Conservation (phyloP, 2,329 filamentous ascomycete species). For the Diaporthe sp. region DNA sequence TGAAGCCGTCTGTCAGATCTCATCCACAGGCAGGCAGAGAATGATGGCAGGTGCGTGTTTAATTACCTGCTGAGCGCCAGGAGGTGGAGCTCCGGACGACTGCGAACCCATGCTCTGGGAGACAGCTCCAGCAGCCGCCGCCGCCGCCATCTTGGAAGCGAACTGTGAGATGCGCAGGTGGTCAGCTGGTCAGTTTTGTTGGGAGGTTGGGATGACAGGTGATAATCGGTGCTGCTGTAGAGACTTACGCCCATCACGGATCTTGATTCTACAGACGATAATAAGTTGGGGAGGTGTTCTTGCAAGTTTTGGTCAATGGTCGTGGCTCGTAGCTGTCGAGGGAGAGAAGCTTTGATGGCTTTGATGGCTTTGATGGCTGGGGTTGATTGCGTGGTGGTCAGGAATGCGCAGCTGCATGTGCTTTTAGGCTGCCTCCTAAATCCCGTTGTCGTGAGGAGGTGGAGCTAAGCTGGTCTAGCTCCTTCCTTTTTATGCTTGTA, state of each 20-base stretch:
- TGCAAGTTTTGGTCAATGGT: not conserved
- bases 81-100: not conserved
- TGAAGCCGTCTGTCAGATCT: not conserved
- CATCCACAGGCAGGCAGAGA: not conserved
- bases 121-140: not conserved
- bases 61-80: not conserved
- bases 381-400: conserved; percentile 4
- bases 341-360: not conserved
- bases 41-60: not conserved
- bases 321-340: not conserved
- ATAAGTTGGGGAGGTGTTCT: not conserved
- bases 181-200: not conserved
- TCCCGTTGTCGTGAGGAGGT: not conserved
- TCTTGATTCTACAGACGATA: not conserved
- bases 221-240: no score
- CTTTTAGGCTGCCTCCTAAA: conserved; percentile 6
- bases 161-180: not conserved
- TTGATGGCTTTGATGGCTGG: not conserved
- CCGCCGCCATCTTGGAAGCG: conserved; percentile 11
- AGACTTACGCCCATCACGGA: not conserved
- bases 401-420: no score
- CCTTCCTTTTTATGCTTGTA: not conserved
- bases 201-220: not conserved
- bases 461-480: not conserved
- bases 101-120: not conserved